Percentiles rank a stretch among this genome's conserved stretches.
Evolutionary conservation across 441 rosid genomes (phyloP).

Genomic region (Flueggea neowawraea): DNA sequence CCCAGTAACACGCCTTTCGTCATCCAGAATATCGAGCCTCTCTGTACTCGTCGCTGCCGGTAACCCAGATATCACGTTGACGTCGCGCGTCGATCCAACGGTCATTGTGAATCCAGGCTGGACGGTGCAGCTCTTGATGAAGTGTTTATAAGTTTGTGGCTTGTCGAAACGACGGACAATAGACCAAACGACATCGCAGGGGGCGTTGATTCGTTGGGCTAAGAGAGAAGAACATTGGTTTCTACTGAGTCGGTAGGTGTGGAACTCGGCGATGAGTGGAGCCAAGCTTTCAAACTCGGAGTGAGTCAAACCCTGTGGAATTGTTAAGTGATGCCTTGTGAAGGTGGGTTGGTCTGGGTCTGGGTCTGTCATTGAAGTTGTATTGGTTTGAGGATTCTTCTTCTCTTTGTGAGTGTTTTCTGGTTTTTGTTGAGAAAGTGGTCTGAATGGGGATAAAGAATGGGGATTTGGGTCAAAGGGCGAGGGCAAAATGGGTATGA

Average conservation of each 20-base stretch:
- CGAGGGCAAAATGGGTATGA: too few relatives aligned
- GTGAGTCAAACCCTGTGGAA: constrained; percentile 29
- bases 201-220: constrained; percentile 55
- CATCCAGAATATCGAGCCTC: constrained; percentile 69
- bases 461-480: too few relatives aligned
- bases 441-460: too few relatives aligned
- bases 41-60: constrained; percentile 79
- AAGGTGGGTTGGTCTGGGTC: too few relatives aligned
- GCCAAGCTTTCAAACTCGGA: constrained; percentile 39
- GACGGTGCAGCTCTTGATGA: constrained; percentile 64
- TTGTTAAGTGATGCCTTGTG: too few relatives aligned
- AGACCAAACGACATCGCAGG: constrained; percentile 62
- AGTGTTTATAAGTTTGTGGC: constrained; percentile 79
- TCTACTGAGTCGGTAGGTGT: constrained; percentile 42
- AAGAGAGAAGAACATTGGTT: constrained; percentile 63
- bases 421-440: too few relatives aligned
- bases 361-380: too few relatives aligned
- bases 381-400: too few relatives aligned
- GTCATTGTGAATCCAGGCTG: constrained; percentile 35
- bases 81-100: constrained; percentile 68
- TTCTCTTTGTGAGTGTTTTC: too few relatives aligned
- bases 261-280: constrained; percentile 41
- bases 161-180: constrained; percentile 59
- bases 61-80: constrained; percentile 63
- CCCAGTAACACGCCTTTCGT: constrained; percentile 48